phyloP scores from a whole-genome alignment of 352 stramenopile genomes.

The Plasmopara viticola region DNA sequence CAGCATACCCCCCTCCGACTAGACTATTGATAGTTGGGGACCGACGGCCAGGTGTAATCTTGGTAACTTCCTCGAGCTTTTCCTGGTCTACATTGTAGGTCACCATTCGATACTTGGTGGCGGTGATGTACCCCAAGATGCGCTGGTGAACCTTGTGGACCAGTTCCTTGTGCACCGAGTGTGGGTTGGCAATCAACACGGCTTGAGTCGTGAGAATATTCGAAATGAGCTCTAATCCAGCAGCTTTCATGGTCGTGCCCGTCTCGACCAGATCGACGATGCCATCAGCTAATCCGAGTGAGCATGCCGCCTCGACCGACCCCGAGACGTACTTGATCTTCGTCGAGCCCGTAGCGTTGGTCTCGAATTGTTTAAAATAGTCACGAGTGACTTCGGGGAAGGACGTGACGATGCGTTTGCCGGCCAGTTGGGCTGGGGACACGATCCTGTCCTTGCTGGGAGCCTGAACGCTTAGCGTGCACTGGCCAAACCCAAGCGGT shows the following conservation, averaged over 20 bases:
- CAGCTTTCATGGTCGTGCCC: conserved; percentile 97
- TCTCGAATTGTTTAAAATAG: conserved; percentile 94
- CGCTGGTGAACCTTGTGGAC: conserved; percentile 87
- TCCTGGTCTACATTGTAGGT: conserved; percentile 95
- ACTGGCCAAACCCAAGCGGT: conserved; percentile 95
- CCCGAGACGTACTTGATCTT: conserved; percentile 96
- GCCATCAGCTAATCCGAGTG: conserved; percentile 95
- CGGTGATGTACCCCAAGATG: conserved; percentile 96
- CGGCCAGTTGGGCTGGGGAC: conserved; percentile 78
- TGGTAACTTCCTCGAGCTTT: conserved; percentile 78
- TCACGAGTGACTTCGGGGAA: conserved; percentile 91
- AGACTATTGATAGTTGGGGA: conserved; percentile 92
- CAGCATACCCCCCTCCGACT: conserved; percentile 75
- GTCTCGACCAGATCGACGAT: conserved; percentile 99
- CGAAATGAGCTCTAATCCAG: conserved; percentile 92
- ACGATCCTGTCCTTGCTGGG: conserved; percentile 86
- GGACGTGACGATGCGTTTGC: conserved; percentile 97
- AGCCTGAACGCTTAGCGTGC: conserved; percentile 92
- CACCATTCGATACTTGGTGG: conserved; percentile 97
- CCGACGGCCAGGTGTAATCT: conserved; percentile 92
- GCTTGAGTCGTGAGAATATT: conserved; percentile 91
- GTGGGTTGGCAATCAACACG: conserved; percentile 88
- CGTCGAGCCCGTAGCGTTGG: conserved; percentile 38
- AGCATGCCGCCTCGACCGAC: conserved; percentile 96
- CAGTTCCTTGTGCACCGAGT: conserved; percentile 61